These are phyloP conservation scores for Polyplosphaeria fusca DNA, from an alignment of 495 filamentous ascomycete genomes.

Conservation along the genomic window DNA sequence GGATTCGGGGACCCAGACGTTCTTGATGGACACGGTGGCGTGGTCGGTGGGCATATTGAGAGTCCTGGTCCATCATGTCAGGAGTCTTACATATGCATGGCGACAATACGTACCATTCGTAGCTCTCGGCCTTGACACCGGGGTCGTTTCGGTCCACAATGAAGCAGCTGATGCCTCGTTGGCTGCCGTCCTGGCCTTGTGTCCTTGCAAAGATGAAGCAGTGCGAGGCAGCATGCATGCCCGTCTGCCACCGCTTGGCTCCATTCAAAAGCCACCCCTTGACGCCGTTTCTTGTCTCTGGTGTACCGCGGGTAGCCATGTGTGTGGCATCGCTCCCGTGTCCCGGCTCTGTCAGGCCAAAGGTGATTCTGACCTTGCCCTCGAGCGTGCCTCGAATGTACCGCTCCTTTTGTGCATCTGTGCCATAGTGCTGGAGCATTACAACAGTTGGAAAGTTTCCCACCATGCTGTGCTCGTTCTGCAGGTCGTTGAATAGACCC, in stretches of 20 bases:
- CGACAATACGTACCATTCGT: constrained; percentile 47
- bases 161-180: constrained; percentile 56
- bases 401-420: constrained; percentile 47
- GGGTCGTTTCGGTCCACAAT: constrained; percentile 49
- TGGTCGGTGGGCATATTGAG: constrained; percentile 64
- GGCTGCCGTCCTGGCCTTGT: constrained; percentile 45
- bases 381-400: constrained; percentile 50
- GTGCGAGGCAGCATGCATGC: constrained; percentile 57
- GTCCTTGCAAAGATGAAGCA: constrained; percentile 59
- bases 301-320: constrained; percentile 51
- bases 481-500: constrained; percentile 59
- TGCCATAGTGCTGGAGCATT: constrained; percentile 58
- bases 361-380: constrained; percentile 52
- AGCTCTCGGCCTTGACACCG: constrained; percentile 51
- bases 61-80: constrained; percentile 39
- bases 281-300: constrained; percentile 36
- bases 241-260: constrained; percentile 61
- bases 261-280: constrained; percentile 54
- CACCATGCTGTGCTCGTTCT: constrained; percentile 58
- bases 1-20: constrained; percentile 50
- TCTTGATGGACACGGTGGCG: constrained; percentile 50
- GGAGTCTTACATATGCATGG: not conserved
- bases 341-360: constrained; percentile 59
- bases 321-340: constrained; percentile 60
- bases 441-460: constrained; percentile 59